These are phyloP conservation scores for Piper longum DNA, from an alignment of 164 flowering plant species.

Conservation along the genomic window DNA sequence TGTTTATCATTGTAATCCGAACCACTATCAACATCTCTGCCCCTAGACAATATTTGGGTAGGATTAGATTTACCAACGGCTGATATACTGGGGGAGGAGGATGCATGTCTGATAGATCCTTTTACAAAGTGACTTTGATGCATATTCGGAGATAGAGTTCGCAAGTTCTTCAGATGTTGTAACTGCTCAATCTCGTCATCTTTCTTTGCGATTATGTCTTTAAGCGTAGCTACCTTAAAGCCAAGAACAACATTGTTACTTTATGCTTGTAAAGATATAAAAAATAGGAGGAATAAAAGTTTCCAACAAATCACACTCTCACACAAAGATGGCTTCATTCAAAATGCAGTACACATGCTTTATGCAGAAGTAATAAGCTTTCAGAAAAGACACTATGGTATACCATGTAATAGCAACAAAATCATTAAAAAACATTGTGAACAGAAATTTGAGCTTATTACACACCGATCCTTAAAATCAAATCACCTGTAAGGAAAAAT, in stretches of 20 bases:
- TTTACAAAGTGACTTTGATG: conserved; percentile 23
- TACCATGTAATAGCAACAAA: too few species aligned
- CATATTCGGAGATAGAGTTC: conserved; percentile 17
- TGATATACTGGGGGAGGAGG: conserved; percentile 24
- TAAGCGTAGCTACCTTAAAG: conserved; percentile 66
- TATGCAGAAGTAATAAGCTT: too few species aligned
- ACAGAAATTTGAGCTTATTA: too few species aligned
- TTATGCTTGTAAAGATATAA: background rate
- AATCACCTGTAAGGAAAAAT: too few species aligned
- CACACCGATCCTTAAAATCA: too few species aligned
- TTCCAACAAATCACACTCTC: too few species aligned
- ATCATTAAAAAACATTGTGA: too few species aligned
- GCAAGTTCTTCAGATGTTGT: conserved; percentile 44
- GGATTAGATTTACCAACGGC: conserved; percentile 4
- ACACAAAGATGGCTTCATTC: too few species aligned
- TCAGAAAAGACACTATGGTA: too few species aligned
- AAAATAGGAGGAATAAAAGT: too few species aligned
- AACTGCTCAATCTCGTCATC: conserved; percentile 83
- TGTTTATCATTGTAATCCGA: conserved; percentile 33
- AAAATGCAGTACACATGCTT: too few species aligned
- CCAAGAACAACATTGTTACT: background rate
- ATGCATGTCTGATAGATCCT: conserved; percentile 19
- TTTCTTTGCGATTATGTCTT: conserved; percentile 62
- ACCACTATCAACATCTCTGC: conserved; percentile 27
- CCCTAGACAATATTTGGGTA: conserved; percentile 8